Conservation (phyloP, 2,329 filamentous ascomycete genomes). For the Colletotrichum sojae region DNA sequence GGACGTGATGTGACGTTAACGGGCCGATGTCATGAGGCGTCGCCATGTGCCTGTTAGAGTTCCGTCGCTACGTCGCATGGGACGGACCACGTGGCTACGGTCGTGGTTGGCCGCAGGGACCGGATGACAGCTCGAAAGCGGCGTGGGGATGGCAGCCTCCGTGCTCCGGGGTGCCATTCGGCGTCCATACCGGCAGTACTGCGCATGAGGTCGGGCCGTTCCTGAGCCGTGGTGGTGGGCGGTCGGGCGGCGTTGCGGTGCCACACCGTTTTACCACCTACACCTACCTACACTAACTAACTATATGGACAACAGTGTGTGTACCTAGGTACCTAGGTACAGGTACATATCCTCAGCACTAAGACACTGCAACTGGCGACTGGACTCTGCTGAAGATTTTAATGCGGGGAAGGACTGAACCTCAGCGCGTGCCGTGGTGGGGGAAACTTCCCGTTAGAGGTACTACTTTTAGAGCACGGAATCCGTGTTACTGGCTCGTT, state of each 20-base stretch:
- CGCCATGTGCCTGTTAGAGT: neutral
- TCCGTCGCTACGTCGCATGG: conserved; percentile 8
- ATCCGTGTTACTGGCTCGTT: conserved; percentile 15
- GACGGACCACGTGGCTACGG: conserved; percentile 24
- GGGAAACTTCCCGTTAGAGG: neutral
- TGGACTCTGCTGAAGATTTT: neutral
- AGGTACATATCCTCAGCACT: no score
- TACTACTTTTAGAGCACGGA: neutral
- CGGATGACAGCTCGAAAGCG: conserved; percentile 21
- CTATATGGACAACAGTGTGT: no score
- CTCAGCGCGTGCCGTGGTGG: conserved; percentile 8
- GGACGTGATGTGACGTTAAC: neutral
- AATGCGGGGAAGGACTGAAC: neutral
- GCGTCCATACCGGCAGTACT: conserved; percentile 26
- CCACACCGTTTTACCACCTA: conserved; percentile 3
- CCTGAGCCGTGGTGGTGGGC: conserved; percentile 19
- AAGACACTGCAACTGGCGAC: no score
- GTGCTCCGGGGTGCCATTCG: conserved; percentile 28
- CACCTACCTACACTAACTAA: no score
- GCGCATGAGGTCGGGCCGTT: conserved; percentile 33
- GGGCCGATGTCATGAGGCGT: conserved; percentile 9
- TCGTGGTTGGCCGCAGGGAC: conserved; percentile 8
- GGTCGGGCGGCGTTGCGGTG: neutral
- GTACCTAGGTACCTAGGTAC: no score
- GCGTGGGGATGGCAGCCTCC: neutral